Evolutionary conservation across 2,329 filamentous ascomycete genomes (phyloP), one percentile per base, ranked within the genome.

Genomic region (Reticulascus tulasneorum): DNA sequence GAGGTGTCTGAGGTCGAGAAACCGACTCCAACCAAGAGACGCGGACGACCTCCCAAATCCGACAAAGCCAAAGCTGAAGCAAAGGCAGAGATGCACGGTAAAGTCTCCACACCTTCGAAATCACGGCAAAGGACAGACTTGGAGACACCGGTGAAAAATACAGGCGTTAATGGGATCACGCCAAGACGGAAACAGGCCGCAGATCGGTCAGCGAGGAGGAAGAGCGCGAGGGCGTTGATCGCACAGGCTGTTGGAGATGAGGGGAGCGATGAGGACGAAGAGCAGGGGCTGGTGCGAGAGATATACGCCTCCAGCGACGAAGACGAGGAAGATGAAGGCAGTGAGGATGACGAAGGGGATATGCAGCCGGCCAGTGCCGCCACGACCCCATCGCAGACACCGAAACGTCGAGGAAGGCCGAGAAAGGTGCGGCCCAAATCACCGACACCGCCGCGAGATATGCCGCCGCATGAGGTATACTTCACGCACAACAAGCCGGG

Each of bases 401-500:
- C 75, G 64, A 69, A 19, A 58, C 67, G 39, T 55, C 59, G 22
- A 66, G 54, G 51, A 17, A 44, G 48, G 9, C 42, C 40, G 13
- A 64, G 61, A 50, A 74, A 77, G 46, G 77, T 79, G 50, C 32
- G 28, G 3, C 37, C 37, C 16, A 79, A 77, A 38, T 87, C 85
- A 7, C 85, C 86, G 2, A 89, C 85, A 6, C 88, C 88, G 4
- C 87, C 91, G 13, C 75, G 79, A 34, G 78, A 95, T 50, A 73
- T 97, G 3, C 86, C 90, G 6, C 73, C 90, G 0, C 87, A 96
- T 54, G 93, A 97, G 59, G 77, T 85, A 47, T 98, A 94, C 66
- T 97, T 98, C 59, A 86, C 84, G 54, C 87, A 97, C 54, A 96
- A 94, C 56, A 82, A 87, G 30, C 81, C 86, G 0, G 89, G 87